Base-by-base conservation (phyloP, 495 filamentous ascomycete genomes). In the Echria macrotheca region DNA sequence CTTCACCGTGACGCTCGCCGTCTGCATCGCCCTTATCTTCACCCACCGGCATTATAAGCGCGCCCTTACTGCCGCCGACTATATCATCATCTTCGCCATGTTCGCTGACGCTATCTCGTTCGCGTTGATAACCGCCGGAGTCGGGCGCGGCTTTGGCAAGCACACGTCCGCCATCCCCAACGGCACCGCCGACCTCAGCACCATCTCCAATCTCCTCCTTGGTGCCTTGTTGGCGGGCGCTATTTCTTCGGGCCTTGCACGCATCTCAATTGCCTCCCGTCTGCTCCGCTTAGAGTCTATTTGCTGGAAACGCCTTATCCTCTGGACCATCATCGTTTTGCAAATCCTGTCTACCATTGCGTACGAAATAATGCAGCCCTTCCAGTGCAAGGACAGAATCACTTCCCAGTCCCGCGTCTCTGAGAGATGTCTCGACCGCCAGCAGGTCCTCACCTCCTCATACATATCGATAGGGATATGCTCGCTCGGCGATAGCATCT, bases 151-250 rank as follows among this genome's bases (percentile, higher is more conserved):
- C 15, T 41, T 41, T 41, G 38, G 38, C 18, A 41, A 41, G 38
- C 38, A 22, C 18, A 41, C 18, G 15, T 10, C 38, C 18, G 19
- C 18, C 6, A 24, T 41, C 38, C 21, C 38, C 18, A 23, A 24
- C 38, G 21, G 38, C 19, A 19, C 38, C 38, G 38, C 38, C 18
- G 38, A 19, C 38, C 14, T 41, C 18, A 23, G 5, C 21, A 24
- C 21, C 38, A 41, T 41, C 14, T 41, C 21, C 19, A 41, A 41
- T 21, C 23, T 12, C 38, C 38, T 41, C 38, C 38, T 41, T n/a
- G 18, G 38, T 19, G 38, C 21, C 38, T 23, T 6, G 18, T 19
- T 6, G 38, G 23, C 38, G 21, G 38, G 38, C 14, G 38, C 23
- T n/a, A 19, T 41, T 10, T 10, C 21, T 19, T 19, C 18, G 38